A percentile compares a stretch with the other conserved stretches of the same genome.
phyloP scores from a whole-genome alignment of 2,329 filamentous ascomycete genomes.

The Albifimbria verrucaria region DNA sequence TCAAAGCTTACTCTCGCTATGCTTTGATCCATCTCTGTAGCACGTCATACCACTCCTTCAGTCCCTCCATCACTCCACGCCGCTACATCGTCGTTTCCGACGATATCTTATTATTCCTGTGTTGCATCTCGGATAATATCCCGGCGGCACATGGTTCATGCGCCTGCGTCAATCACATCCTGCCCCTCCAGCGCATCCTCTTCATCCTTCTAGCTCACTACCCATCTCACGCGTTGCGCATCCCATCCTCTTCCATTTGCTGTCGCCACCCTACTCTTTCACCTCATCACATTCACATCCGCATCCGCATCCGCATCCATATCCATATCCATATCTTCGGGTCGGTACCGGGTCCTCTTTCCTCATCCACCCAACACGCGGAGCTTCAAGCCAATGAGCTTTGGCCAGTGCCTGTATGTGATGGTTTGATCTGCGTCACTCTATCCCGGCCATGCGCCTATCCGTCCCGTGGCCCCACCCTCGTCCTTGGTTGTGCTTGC shows the following conservation, averaged over 20 bases:
- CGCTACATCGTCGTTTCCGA: too few relatives aligned
- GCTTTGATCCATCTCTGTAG: too few relatives aligned
- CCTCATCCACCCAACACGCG: neutral
- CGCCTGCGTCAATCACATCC: neutral
- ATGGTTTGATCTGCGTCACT: constrained; percentile 3
- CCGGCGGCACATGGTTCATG: neutral
- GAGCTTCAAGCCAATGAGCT: neutral
- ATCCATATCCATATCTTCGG: too few relatives aligned
- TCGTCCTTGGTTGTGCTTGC: too few relatives aligned
- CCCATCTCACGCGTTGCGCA: neutral
- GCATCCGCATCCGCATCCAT: too few relatives aligned
- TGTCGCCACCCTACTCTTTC: neutral
- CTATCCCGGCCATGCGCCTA: neutral
- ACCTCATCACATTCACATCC: neutral
- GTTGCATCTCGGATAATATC: too few relatives aligned
- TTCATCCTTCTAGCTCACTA: neutral
- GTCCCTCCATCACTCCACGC: too few relatives aligned
- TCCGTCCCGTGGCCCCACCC: neutral
- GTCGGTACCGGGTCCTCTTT: too few relatives aligned
- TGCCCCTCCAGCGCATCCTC: neutral
- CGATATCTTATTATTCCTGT: too few relatives aligned
- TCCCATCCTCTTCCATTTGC: neutral
- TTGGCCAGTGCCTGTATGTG: neutral
- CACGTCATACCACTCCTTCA: too few relatives aligned
- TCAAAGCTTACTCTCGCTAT: too few relatives aligned